Conservation (phyloP, 2,329 filamentous ascomycete species). For the Paecilomyces fulvus region DNA sequence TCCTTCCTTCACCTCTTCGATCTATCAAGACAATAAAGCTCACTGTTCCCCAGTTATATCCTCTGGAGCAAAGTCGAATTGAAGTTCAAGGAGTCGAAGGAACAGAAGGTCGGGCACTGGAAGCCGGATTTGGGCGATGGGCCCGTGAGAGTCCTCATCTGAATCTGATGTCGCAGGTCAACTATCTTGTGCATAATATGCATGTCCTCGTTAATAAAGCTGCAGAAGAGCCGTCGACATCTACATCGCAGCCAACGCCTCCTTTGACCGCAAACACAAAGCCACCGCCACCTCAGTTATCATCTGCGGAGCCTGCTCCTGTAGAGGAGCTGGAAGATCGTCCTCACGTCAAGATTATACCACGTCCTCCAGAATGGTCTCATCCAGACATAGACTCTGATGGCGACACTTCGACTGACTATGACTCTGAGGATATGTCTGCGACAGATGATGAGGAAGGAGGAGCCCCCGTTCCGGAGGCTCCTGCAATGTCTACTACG, state of each 20-base stretch:
- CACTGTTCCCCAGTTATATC: constrained; percentile 63
- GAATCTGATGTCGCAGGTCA: constrained; percentile 64
- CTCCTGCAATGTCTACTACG: constrained; percentile 30
- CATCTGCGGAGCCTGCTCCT: constrained; percentile 6
- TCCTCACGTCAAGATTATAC: constrained; percentile 62
- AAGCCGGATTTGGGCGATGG: constrained; percentile 56
- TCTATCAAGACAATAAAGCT: constrained; percentile 57
- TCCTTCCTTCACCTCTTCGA: constrained; percentile 55
- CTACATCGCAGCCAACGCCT: constrained; percentile 3
- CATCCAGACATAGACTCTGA: constrained; percentile 25
- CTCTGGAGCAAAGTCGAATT: constrained; percentile 58
- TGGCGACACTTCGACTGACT: constrained; percentile 33
- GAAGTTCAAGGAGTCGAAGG: constrained; percentile 57
- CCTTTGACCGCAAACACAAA: constrained; percentile 6
- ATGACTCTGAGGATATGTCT: constrained; percentile 36
- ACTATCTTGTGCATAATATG: constrained; percentile 65
- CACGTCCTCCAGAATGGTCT: constrained; percentile 69
- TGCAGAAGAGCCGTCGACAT: constrained; percentile 17
- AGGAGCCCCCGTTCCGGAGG: constrained; percentile 25
- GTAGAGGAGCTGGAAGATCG: constrained; percentile 37
- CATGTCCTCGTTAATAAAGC: constrained; percentile 55
- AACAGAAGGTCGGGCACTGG: constrained; percentile 53
- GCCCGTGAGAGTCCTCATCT: constrained; percentile 49
- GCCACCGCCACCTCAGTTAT: constrained; percentile 7
- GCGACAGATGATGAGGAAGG: constrained; percentile 38